Evolutionary conservation across 306 rosid species (phyloP), one percentile per base, ranked within the genome.

Genomic region (Chamaecrista fasciculata): DNA sequence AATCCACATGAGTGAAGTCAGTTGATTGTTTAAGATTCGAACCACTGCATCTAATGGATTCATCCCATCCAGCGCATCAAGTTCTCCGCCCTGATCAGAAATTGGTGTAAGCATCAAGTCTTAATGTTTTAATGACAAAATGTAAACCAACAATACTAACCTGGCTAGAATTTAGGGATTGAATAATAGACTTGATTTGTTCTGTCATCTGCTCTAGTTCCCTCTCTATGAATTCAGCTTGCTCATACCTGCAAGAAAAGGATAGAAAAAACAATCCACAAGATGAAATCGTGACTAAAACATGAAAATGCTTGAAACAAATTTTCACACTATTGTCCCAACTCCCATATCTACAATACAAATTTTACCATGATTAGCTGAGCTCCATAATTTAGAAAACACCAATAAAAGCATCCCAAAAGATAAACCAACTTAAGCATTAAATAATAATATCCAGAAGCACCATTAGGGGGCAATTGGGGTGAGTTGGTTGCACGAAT

Each of bases 141-240:
- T 10, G 60, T 29, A 28, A 67, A 72, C 29, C 69, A 16, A 33
- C 55, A 69, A 66, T 66, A 40, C 28, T 71, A 79, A 93, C 98
- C 96, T 90, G 98, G 91, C 71, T 93, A 11, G 92, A 85, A 74
- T 93, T 93, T 66, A 93, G 85, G 76, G 97, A 80, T 76, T 86
- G 85, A 74, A 93, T 93, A 64, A 88, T 82, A 75, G 96, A 81
- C 80, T 90, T 93, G 71, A 90, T 93, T 69, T 93, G 97, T 53
- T 90, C 97, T 34, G 97, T 86, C 96, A 93, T 91, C 82, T 93
- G 97, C 83, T 93, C 97, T 37, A 90, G 77, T 70, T 88, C 98
- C 81, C 94, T 86, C 81, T 93, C 98, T 66, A 93, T 79, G 71
- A 84, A 75, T 85, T 93, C 98, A 74, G 94, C 82, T 66, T 90